Conservation (phyloP, 73 alveolate genomes). For the Blepharisma stoltei region DNA sequence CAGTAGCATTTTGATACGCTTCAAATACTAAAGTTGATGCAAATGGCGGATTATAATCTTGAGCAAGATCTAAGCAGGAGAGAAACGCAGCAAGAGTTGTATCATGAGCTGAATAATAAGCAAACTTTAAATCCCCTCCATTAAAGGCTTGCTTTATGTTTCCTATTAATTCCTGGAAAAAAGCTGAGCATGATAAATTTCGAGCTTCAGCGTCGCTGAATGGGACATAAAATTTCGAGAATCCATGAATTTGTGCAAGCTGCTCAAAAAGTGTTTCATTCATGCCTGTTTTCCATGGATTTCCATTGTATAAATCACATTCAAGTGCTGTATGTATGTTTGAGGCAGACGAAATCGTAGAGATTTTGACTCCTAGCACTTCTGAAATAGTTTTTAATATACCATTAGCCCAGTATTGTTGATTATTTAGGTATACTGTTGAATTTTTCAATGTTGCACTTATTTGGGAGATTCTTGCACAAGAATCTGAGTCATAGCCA, state of each 20-base stretch:
- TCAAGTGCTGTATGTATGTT: too few species aligned
- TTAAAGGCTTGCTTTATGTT: not conserved
- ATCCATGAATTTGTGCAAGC: not conserved
- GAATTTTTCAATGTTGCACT: not conserved
- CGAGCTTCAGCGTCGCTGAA: not conserved
- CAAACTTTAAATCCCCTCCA: not conserved
- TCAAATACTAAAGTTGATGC: constrained; percentile 37
- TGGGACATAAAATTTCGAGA: not conserved
- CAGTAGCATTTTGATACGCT: not conserved
- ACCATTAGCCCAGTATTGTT: not conserved
- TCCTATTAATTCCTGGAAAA: not conserved
- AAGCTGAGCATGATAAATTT: not conserved
- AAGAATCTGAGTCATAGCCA: not conserved
- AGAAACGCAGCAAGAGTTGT: not conserved
- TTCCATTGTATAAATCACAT: not conserved
- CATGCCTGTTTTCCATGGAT: not conserved
- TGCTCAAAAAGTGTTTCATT: not conserved
- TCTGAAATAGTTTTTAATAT: not conserved
- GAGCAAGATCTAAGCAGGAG: not conserved
- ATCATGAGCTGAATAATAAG: not conserved
- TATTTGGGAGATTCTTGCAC: not conserved
- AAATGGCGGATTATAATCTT: constrained; percentile 23
- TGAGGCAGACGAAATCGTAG: not conserved
- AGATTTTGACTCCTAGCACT: not conserved
- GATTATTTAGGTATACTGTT: not conserved